Conservation (phyloP, 345 rosid species). For the Luvunga scandens region DNA sequence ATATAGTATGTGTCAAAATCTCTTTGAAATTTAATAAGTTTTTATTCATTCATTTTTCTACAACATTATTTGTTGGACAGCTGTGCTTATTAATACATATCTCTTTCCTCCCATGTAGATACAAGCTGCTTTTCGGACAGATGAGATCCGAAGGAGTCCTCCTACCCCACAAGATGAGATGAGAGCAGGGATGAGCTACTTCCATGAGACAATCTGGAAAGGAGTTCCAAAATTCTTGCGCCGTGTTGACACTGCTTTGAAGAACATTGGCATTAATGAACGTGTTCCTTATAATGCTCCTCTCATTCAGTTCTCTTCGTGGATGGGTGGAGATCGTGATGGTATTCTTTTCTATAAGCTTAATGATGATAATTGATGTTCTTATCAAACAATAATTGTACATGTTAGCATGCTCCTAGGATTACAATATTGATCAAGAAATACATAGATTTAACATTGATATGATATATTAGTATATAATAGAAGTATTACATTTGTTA, state of each 20-base stretch:
- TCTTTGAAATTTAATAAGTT: background rate
- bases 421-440: too few species aligned
- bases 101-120: slow-evolving; percentile 41
- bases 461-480: too few species aligned
- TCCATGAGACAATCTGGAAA: slow-evolving; percentile 99
- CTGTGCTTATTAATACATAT: background rate
- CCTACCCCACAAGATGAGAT: slow-evolving; percentile 99
- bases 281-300: slow-evolving; percentile 98
- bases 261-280: slow-evolving; percentile 89
- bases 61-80: background rate
- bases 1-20: background rate
- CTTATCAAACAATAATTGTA: background rate
- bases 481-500: too few species aligned
- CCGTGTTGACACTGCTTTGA: slow-evolving; percentile 91
- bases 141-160: slow-evolving; percentile 93
- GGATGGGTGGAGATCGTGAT: slow-evolving; percentile 99
- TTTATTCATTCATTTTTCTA: background rate
- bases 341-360: slow-evolving; percentile 38
- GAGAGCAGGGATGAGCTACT: slow-evolving; percentile 99
- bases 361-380: background rate
- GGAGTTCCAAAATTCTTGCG: slow-evolving; percentile 97
- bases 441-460: too few species aligned
- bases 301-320: slow-evolving; percentile 93
- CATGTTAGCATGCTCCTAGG: background rate
- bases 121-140: slow-evolving; percentile 99